Evolutionary conservation across 169 alveolate species (phyloP), one percentile per base, ranked within the genome.

Genomic region (Plasmodium knowlesi): DNA sequence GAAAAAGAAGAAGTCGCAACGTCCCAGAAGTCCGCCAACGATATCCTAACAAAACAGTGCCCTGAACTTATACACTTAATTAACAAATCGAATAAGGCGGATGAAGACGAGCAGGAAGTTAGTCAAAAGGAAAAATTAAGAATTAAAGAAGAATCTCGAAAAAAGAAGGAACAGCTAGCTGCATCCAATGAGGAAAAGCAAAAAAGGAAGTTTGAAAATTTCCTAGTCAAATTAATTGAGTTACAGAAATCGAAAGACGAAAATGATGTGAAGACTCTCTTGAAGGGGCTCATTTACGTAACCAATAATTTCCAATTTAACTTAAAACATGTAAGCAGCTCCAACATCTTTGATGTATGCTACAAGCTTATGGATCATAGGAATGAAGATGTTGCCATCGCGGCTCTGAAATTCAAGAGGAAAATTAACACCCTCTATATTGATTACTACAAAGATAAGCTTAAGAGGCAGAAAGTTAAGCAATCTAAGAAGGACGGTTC

Each of bases 361-460:
- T 88, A 88, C 72, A 88, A 88, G n/a, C 39, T 88, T 39, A 76
- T 88, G 94, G 94, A 88, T 78, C 94, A 88, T 39, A 28, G 89
- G 82, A 88, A 41, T 78, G 94, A 88, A 25, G 94, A 88, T 6
- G 83, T 88, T 25, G 94, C 94, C 8, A 78, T 88, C 39, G 94
- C 94, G n/a, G 94, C 94, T 41, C 71, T 88, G 41, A 78, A 79
- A 54, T 88, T 88, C 71, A 88, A 88, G 71, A 88, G 94, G 43
- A 88, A 61, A 88, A 88, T 88, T 57, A 88, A 88, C 72, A 78
- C 37, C 32, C 83, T 78, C 1, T 88, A 88, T 78, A 57, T 88
- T 30, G 85, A 88, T 28, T 88, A 88, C 54, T 88, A 78, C 30
- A 88, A 88, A 78, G 70, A 61, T 37, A 78, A 37, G 46, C 74